phyloP scores from a whole-genome alignment of 352 stramenopile genomes.

The Blastocystis sp. region DNA sequence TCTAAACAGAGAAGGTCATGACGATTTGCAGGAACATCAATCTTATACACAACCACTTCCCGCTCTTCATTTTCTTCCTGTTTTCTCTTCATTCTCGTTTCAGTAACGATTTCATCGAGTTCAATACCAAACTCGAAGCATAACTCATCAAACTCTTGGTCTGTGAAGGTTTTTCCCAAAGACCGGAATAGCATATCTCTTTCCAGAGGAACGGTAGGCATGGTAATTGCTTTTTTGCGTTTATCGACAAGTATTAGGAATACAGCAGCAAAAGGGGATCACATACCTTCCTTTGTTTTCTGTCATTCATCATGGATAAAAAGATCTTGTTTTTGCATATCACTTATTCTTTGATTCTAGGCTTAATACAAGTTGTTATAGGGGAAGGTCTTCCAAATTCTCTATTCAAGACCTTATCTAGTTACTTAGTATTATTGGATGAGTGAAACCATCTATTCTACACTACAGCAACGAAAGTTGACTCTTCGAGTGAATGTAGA shows the following conservation, averaged over 20 bases:
- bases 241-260: too few species aligned
- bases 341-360: too few species aligned
- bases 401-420: too few species aligned
- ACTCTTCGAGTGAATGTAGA: neutral
- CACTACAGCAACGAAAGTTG: neutral
- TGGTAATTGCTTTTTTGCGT: slow-evolving; percentile 71
- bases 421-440: neutral
- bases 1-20: slow-evolving; percentile 99
- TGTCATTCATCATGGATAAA: too few species aligned
- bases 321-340: too few species aligned
- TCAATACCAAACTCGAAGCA: slow-evolving; percentile 99
- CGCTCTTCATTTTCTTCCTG: slow-evolving; percentile 68
- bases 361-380: too few species aligned
- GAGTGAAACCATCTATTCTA: neutral
- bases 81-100: slow-evolving; percentile 74
- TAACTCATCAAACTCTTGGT: slow-evolving; percentile 97
- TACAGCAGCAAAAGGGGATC: too few species aligned
- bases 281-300: too few species aligned
- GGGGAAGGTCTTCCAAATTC: too few species aligned
- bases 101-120: slow-evolving; percentile 86
- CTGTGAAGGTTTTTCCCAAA: slow-evolving; percentile 92
- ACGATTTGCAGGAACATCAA: slow-evolving; percentile 98
- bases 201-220: slow-evolving; percentile 95
- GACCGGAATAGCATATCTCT: slow-evolving; percentile 92
- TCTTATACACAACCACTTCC: slow-evolving; percentile 96